Percentiles rank a stretch among this genome's conserved stretches.
Evolutionary conservation across 2,329 filamentous ascomycete genomes (phyloP).

Genomic region (Alternaria atra): DNA sequence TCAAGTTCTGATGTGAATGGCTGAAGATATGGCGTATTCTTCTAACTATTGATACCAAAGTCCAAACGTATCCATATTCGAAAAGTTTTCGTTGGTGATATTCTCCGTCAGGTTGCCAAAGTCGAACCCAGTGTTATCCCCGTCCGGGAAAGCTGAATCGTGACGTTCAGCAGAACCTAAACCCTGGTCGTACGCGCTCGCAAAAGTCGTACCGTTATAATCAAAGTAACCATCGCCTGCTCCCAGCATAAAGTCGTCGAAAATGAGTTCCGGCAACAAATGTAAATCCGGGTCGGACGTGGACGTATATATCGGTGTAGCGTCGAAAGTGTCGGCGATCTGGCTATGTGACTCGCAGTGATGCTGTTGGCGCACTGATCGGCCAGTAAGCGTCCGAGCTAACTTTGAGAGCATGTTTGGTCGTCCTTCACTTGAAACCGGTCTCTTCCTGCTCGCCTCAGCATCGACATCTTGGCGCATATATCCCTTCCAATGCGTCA

Average conservation of each 20-base stretch:
- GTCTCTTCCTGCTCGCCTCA: constrained; percentile 9
- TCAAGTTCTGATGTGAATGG: too few relatives aligned
- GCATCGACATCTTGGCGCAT: too few relatives aligned
- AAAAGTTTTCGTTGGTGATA: neutral
- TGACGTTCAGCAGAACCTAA: neutral
- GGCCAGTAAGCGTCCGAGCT: constrained; percentile 7
- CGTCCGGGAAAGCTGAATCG: neutral
- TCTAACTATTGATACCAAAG: neutral
- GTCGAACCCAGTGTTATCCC: neutral
- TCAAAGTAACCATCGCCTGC: neutral
- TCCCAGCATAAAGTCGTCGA: neutral
- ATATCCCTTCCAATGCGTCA: constrained; percentile 36
- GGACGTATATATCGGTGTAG: neutral
- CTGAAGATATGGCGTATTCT: neutral
- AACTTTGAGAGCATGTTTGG: constrained; percentile 10
- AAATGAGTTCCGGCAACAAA: neutral
- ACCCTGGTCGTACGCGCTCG: neutral
- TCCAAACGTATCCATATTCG: neutral
- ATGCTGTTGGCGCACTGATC: neutral
- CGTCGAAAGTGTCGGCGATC: neutral
- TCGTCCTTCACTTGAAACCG: constrained; percentile 4
- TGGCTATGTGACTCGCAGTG: neutral
- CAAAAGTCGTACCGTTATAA: neutral
- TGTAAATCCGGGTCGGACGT: neutral
- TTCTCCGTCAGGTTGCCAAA: neutral